Evolutionary conservation across 2,329 filamentous ascomycete species (phyloP), one percentile per base, ranked within the genome.

Genomic region (Fusarium zealandicum): DNA sequence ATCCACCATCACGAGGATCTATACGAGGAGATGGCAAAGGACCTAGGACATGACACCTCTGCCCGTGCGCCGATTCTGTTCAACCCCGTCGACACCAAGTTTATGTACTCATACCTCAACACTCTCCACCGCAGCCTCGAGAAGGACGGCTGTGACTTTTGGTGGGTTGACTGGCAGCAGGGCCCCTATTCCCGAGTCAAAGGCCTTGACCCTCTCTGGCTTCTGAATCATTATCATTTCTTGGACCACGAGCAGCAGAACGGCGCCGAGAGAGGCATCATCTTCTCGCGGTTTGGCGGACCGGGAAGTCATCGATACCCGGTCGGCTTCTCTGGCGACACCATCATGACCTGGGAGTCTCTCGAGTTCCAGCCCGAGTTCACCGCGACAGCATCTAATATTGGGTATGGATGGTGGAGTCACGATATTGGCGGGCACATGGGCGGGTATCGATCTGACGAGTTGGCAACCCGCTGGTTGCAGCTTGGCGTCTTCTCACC

Each of bases 81-180:
- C 38, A 82, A 88, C 57, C 78, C 78, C 14, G 81, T 80, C 0
- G 74, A 79, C 42, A 78, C 71, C 14, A 75, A 73, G 27, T 88
- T 85, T 59, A 75, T 85, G 67, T 74, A 84, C 28, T 84, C 83
- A 0, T 87, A 83, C 61, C 79, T 87, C 37, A 76, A 80, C 41
- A 77, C 86, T 2, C 74, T 88, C 5, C 82, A 86, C 51, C 75
- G 79, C 11, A 72, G 76, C 12, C 73, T 87, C 22, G 84, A 88
- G 56, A 73, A 79, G 1, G 73, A 82, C 8, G 84, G 82, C 1
- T 76, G 80, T 17, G 84, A 88, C 63, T 86, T 88, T 51, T 87
- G 84, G 83, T 88, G 85, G 85, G 77, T 87, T 22, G 85, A 88
- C 66, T 88, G 85, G 85, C 85, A 88, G 68, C 85, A 88, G 67